Percentiles rank a stretch among this genome's conserved stretches.
phyloP scores from a whole-genome alignment of 2,329 filamentous ascomycete species.

The Sarocladiaceae sp. region DNA sequence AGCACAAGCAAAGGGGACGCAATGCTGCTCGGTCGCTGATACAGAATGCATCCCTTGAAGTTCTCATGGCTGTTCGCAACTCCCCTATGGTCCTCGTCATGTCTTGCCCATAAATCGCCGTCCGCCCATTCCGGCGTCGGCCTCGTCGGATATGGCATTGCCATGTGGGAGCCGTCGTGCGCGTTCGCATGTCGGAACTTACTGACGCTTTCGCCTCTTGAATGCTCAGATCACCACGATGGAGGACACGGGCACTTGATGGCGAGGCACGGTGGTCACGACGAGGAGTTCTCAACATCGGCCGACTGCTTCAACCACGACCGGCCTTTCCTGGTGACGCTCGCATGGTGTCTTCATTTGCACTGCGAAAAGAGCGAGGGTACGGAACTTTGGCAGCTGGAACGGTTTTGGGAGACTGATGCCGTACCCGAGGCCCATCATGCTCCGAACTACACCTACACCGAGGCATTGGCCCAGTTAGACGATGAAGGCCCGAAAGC shows the following conservation, averaged over 20 bases:
- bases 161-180: slow-evolving; percentile 61
- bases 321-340: slow-evolving; percentile 15
- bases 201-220: slow-evolving; percentile 17
- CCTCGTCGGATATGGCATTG: slow-evolving; percentile 20
- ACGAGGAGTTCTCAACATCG: slow-evolving; percentile 3
- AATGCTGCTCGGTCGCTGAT: no score
- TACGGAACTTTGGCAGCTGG: slow-evolving; percentile 10
- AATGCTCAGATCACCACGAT: slow-evolving; percentile 10
- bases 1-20: no score
- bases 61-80: no score
- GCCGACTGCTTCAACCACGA: slow-evolving; percentile 15
- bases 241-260: slow-evolving; percentile 2
- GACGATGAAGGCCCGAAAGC: not conserved
- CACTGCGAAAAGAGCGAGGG: slow-evolving; percentile 10
- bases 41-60: no score
- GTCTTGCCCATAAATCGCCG: not conserved
- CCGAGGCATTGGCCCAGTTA: slow-evolving; percentile 9
- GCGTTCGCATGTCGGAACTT: slow-evolving; percentile 49
- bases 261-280: not conserved
- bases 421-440: slow-evolving; percentile 11
- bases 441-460: slow-evolving; percentile 12
- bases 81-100: no score
- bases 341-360: slow-evolving; percentile 17
- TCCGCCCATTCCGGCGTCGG: slow-evolving; percentile 12
- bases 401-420: slow-evolving; percentile 16